Evolutionary conservation across 1,284 basidiomycete genomes (phyloP).

Genomic region (Rhodotorula sp.): DNA sequence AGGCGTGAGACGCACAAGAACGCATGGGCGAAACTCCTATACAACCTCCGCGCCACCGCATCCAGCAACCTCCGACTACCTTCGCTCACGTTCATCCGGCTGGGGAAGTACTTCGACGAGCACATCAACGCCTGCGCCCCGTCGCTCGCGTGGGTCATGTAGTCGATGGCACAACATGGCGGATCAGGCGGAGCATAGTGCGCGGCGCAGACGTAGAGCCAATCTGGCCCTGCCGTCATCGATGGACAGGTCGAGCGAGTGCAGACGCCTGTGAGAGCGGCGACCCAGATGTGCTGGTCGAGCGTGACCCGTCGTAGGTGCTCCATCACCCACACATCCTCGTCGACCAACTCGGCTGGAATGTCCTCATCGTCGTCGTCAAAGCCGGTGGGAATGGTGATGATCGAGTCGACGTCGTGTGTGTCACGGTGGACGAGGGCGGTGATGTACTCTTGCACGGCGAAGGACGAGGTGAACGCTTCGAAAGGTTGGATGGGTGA

Average conservation of each 20-base stretch:
- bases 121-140: conserved; percentile 90
- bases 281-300: conserved; percentile 86
- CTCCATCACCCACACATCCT: conserved; percentile 87
- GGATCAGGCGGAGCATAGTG: conserved; percentile 53
- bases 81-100: conserved; percentile 72
- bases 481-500: conserved; percentile 43
- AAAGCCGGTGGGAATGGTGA: conserved; percentile 50
- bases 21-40: conserved; percentile 92
- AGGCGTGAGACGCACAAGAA: conserved; percentile 55
- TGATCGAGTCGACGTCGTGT: conserved; percentile 79
- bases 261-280: conserved; percentile 61
- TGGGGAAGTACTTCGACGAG: conserved; percentile 86
- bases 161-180: conserved; percentile 89
- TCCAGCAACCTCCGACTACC: conserved; percentile 82
- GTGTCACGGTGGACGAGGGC: conserved; percentile 79
- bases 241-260: background rate
- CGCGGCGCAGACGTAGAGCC: conserved; percentile 80
- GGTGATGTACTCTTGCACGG: conserved; percentile 91
- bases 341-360: conserved; percentile 61
- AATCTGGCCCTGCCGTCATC: background rate
- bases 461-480: conserved; percentile 74
- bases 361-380: conserved; percentile 55
- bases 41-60: conserved; percentile 79
- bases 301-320: conserved; percentile 87
- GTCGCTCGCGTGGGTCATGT: conserved; percentile 91